Evolutionary conservation across 2,329 filamentous ascomycete genomes (phyloP).

Genomic region (Metarhizium brunneum): DNA sequence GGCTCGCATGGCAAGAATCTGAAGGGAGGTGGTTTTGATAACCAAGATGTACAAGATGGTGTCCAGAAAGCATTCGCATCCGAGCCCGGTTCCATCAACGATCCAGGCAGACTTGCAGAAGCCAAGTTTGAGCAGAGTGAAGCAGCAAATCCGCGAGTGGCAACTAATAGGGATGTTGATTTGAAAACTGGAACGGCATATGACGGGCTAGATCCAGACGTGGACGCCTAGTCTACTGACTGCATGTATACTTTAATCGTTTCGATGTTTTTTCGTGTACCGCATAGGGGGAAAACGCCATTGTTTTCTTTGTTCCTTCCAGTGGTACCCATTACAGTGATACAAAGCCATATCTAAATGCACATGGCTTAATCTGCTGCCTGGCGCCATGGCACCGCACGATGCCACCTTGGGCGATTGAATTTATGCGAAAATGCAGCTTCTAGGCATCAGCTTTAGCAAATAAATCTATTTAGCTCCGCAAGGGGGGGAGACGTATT

Average conservation of each 20-base stretch:
- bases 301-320: too few species aligned
- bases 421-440: background rate
- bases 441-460: background rate
- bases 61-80: conserved; percentile 28
- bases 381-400: background rate
- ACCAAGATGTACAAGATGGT: conserved; percentile 24
- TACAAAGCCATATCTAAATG: background rate
- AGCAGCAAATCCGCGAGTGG: conserved; percentile 13
- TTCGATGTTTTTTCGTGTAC: too few species aligned
- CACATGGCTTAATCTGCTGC: background rate
- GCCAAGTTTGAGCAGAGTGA: conserved; percentile 25
- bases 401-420: background rate
- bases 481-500: background rate
- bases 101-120: conserved; percentile 38
- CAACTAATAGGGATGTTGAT: conserved; percentile 17
- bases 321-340: too few species aligned
- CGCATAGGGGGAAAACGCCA: too few species aligned
- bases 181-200: conserved; percentile 18
- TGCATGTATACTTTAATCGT: too few species aligned
- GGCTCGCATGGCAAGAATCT: conserved; percentile 36
- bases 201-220: conserved; percentile 18
- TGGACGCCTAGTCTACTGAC: background rate
- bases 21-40: conserved; percentile 26
- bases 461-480: background rate
- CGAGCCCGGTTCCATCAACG: conserved; percentile 37